Conservation (phyloP, 768 basidiomycete genomes). For the Guyanaporus albipodus region DNA sequence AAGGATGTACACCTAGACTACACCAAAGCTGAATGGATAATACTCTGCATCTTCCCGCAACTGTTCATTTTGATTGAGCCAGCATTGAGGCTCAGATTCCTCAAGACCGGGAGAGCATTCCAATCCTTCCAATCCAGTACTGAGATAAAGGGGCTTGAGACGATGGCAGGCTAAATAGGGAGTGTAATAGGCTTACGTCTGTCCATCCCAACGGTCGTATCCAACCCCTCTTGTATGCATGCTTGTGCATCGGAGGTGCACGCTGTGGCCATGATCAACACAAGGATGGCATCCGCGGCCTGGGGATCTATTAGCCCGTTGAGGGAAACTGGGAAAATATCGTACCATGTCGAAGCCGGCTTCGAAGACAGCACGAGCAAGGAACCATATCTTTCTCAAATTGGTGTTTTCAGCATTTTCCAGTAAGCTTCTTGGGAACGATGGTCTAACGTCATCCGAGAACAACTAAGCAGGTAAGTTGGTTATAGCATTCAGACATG, state of each 20-base stretch:
- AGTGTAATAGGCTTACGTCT: slow-evolving; percentile 12
- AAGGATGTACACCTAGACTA: slow-evolving; percentile 25
- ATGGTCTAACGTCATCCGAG: slow-evolving; percentile 10
- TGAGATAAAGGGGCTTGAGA: slow-evolving; percentile 3
- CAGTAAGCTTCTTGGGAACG: slow-evolving; percentile 52
- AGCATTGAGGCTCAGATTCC: slow-evolving; percentile 52
- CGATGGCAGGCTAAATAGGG: not conserved
- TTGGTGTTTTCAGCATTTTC: slow-evolving; percentile 46
- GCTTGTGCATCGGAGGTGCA: slow-evolving; percentile 48
- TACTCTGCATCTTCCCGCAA: slow-evolving; percentile 44
- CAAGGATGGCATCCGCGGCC: slow-evolving; percentile 29
- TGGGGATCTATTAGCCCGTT: not conserved
- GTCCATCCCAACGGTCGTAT: slow-evolving; percentile 44
- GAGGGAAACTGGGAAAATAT: accelerated
- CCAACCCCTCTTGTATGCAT: slow-evolving; percentile 50
- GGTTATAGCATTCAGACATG: not conserved
- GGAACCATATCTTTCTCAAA: slow-evolving; percentile 54
- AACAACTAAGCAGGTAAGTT: slow-evolving; percentile 5
- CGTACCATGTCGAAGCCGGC: slow-evolving; percentile 55
- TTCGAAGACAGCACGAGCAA: slow-evolving; percentile 58
- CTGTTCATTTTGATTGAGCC: slow-evolving; percentile 42
- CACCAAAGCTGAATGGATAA: slow-evolving; percentile 53
- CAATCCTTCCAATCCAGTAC: slow-evolving; percentile 37
- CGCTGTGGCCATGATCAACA: slow-evolving; percentile 49
- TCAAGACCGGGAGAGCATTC: slow-evolving; percentile 46